Evolutionary conservation across 2,329 filamentous ascomycete genomes (phyloP).

Genomic region (Geosmithia putterillii): DNA sequence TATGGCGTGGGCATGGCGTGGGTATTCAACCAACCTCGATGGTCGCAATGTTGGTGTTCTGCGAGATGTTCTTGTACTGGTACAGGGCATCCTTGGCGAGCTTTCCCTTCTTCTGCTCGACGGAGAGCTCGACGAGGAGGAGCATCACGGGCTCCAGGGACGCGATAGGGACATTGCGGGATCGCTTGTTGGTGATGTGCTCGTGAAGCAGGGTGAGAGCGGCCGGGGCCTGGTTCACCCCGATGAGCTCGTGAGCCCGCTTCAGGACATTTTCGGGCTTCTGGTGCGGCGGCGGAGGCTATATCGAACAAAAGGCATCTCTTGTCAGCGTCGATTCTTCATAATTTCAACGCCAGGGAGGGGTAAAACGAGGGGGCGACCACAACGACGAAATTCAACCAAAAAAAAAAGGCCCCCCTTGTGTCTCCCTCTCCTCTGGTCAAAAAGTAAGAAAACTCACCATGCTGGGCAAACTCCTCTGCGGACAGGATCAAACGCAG

Average conservation of each 20-base stretch:
- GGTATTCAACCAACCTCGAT: slow-evolving; percentile 58
- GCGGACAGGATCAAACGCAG: slow-evolving; percentile 21
- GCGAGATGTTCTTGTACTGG: slow-evolving; percentile 99
- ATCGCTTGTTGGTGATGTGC: slow-evolving; percentile 97
- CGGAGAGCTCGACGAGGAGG: slow-evolving; percentile 89
- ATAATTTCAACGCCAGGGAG: background rate
- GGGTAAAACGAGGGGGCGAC: background rate
- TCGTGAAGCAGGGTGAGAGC: slow-evolving; percentile 93
- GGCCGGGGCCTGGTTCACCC: slow-evolving; percentile 84
- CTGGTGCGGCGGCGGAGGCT: slow-evolving; percentile 94
- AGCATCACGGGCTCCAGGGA: slow-evolving; percentile 98
- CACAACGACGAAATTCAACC: slow-evolving; percentile 6
- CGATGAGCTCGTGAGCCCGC: slow-evolving; percentile 96
- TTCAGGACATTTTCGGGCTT: slow-evolving; percentile 99
- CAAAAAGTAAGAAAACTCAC: slow-evolving; percentile 17
- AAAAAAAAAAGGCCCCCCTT: background rate
- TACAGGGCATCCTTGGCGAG: slow-evolving; percentile 97
- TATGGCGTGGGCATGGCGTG: no score
- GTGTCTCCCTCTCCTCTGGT: background rate
- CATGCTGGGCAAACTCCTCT: slow-evolving; percentile 42
- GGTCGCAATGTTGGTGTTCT: slow-evolving; percentile 96
- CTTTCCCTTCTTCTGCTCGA: slow-evolving; percentile 97
- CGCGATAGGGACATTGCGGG: slow-evolving; percentile 90
- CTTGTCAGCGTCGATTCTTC: background rate
- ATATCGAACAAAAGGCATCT: slow-evolving; percentile 2